Base-by-base conservation (phyloP, 345 rosid species). In the Microthlaspi erraticum region DNA sequence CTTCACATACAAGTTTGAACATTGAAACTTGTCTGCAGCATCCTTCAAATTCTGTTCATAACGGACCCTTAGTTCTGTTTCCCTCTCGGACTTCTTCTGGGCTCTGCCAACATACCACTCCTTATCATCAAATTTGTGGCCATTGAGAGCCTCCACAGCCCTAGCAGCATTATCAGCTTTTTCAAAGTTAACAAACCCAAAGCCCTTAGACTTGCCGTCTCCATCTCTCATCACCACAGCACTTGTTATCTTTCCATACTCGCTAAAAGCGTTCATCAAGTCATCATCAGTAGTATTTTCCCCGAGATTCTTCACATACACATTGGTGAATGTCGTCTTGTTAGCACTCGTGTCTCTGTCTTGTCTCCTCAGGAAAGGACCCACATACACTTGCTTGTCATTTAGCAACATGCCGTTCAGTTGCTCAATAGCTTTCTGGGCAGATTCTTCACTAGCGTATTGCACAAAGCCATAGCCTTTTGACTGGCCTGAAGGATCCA, bases 31-130 rank as follows among this genome's bases (percentile, higher is more conserved):
- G 54, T 91, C 98, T 1, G 97, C 90, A 16, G 88, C 95, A 68
- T 91, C 97, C 83, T 83, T 91, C 89, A 87, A 61, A 50, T 72
- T 91, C 85, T 85, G 92, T 81, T 93, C 98, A 81, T 81, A 90
- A 41, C 81, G 82, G 54, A 51, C 68, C 73, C 84, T 90, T 50
- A 93, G 61, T 78, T 93, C 97, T n/a, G 63, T 51, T 79, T 88
- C 97, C 80, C 98, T 86, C 75, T 91, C 97, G 49, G 83, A 84
- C 75, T 88, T 92, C 84, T 90, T 92, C 81, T 85, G 92, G 51
- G 96, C 98, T 81, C 87, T 92, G 51, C 96, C 98, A 65, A 92
- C 96, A 81, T 76, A 92, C 98, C 95, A 92, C 79, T 92, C 95
- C 77, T 87, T 90, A 14, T 87, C 98, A 31, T 84, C 95, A 80